phyloP scores from a whole-genome alignment of 2,329 filamentous ascomycete genomes.

The Dactylonectria macrodidyma region DNA sequence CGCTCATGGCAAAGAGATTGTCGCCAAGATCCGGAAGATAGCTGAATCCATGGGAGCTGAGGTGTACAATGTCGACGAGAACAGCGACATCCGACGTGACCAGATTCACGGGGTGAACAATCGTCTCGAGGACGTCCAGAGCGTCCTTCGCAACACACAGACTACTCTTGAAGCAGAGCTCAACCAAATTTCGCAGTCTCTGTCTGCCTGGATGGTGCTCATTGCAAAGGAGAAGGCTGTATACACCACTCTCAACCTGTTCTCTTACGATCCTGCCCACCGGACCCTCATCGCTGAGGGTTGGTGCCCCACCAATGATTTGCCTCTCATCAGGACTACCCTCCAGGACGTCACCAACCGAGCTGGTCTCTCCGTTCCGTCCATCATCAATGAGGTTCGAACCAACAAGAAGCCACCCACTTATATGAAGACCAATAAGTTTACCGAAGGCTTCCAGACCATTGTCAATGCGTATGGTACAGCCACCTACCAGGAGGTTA shows the following conservation, averaged over 20 bases:
- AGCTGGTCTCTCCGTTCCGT: conserved; percentile 95
- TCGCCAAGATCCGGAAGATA: conserved; percentile 99
- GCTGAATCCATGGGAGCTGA: conserved; percentile 97
- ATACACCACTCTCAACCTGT: conserved; percentile 94
- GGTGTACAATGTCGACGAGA: conserved; percentile 97
- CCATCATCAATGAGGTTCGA: conserved; percentile 97
- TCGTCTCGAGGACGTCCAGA: conserved; percentile 89
- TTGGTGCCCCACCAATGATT: conserved; percentile 94
- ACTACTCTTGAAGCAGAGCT: conserved; percentile 93
- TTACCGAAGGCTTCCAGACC: conserved; percentile 97
- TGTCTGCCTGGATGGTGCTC: conserved; percentile 97
- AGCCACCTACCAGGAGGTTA: conserved; percentile 96
- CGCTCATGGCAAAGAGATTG: conserved; percentile 97
- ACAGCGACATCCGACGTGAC: conserved; percentile 93
- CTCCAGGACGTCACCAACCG: conserved; percentile 97
- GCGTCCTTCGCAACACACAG: conserved; percentile 95
- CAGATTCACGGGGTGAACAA: conserved; percentile 99
- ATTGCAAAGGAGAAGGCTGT: conserved; percentile 99
- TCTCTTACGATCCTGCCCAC: conserved; percentile 95
- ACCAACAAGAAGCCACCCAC: conserved; percentile 98
- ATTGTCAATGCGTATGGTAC: conserved; percentile 99
- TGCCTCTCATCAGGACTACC: conserved; percentile 91
- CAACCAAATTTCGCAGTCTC: conserved; percentile 90
- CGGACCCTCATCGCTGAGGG: conserved; percentile 98
- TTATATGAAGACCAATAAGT: conserved; percentile 98